Evolutionary conservation across 2,329 filamentous ascomycete genomes (phyloP).

Genomic region (Dactylellina haptotyla): DNA sequence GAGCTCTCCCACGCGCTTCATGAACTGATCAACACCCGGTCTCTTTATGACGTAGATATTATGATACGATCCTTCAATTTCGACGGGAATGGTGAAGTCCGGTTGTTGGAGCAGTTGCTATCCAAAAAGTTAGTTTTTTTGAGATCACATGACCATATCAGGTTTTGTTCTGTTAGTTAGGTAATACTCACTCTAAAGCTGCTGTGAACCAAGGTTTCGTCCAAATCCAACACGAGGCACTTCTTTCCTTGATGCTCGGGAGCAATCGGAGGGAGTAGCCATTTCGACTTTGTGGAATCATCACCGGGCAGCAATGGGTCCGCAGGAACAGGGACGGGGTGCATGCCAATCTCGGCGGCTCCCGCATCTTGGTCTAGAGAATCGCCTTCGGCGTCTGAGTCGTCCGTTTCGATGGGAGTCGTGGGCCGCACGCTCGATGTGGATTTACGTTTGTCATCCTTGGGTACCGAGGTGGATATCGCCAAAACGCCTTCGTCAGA

Average conservation of each 20-base stretch:
- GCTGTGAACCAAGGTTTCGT: constrained; percentile 97
- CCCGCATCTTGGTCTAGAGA: constrained; percentile 27
- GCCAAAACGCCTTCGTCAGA: constrained; percentile 25
- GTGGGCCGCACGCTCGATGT: constrained; percentile 41
- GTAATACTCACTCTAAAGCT: constrained; percentile 88
- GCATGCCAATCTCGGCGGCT: constrained; percentile 44
- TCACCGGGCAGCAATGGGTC: constrained; percentile 43
- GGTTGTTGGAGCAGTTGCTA: constrained; percentile 91
- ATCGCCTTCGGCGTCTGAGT: constrained; percentile 32
- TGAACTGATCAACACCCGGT: constrained; percentile 97
- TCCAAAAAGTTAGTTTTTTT: background rate
- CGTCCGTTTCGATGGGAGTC: constrained; percentile 48
- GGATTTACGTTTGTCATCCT: constrained; percentile 50
- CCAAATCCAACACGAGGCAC: constrained; percentile 92
- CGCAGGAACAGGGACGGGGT: constrained; percentile 35
- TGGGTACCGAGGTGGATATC: constrained; percentile 4
- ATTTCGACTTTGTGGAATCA: constrained; percentile 62
- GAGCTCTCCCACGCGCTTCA: constrained; percentile 96
- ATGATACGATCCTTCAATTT: constrained; percentile 98
- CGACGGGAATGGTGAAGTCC: constrained; percentile 97
- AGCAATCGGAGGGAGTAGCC: constrained; percentile 81
- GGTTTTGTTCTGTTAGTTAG: background rate
- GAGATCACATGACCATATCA: constrained; percentile 11
- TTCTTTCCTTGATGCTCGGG: constrained; percentile 87
- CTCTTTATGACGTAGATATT: constrained; percentile 99